These are phyloP conservation scores for Pleurotus tuber-regium DNA, from an alignment of 768 basidiomycete species.

Conservation along the genomic window DNA sequence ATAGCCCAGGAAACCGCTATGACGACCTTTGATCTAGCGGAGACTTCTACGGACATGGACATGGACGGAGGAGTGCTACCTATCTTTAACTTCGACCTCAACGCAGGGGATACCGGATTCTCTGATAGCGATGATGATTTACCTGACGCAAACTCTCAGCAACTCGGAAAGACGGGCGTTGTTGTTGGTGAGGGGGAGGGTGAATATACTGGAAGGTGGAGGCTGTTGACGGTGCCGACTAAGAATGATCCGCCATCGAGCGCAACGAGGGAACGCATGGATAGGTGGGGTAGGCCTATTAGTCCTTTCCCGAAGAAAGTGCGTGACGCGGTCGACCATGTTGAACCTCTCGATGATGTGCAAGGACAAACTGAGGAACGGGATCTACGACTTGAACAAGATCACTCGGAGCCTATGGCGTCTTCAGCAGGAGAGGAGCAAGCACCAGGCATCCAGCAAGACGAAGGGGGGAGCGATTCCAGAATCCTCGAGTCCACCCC, in stretches of 20 bases:
- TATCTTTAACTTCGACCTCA: conserved; percentile 27
- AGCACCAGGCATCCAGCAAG: neutral
- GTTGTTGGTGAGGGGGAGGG: conserved; percentile 42
- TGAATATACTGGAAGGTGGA: conserved; percentile 69
- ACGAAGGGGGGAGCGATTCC: neutral
- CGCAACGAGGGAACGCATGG: conserved; percentile 44
- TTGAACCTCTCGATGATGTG: neutral
- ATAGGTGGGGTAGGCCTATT: conserved; percentile 66
- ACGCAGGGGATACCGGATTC: neutral
- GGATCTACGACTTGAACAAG: neutral
- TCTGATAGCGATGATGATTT: conserved; percentile 30
- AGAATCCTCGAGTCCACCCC: neutral
- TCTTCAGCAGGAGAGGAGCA: neutral
- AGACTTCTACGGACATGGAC: conserved; percentile 4
- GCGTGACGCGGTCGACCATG: conserved; percentile 17
- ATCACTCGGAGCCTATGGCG: neutral
- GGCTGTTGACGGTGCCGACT: conserved; percentile 51
- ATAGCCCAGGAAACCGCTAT: neutral
- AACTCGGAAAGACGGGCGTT: conserved; percentile 7
- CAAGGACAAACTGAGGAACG: neutral
- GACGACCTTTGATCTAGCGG: conserved; percentile 19
- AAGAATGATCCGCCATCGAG: conserved; percentile 68
- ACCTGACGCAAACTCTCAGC: neutral
- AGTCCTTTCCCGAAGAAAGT: conserved; percentile 56
- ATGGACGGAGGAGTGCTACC: conserved; percentile 24